Conservation (phyloP, 2,329 filamentous ascomycete species). For the Cadophora gregata region DNA sequence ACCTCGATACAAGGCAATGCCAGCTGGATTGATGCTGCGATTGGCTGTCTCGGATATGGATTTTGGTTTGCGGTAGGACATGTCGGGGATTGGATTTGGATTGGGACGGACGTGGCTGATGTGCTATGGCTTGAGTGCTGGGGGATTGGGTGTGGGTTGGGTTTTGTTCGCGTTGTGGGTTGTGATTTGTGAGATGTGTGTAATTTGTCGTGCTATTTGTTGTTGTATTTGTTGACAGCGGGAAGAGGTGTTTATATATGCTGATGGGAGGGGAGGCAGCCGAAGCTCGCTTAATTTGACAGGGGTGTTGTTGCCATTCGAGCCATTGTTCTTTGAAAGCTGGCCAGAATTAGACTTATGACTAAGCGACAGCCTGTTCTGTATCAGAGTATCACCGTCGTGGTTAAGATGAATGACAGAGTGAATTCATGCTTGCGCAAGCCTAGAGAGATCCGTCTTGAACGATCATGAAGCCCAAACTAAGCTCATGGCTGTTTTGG, state of each 20-base stretch:
- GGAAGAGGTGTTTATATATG: neutral
- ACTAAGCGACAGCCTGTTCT: neutral
- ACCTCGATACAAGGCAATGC: neutral
- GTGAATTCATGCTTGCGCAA: neutral
- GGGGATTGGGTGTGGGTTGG: neutral
- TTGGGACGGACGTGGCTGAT: neutral
- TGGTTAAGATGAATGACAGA: neutral
- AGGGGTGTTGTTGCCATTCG: neutral
- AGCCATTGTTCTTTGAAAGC: neutral
- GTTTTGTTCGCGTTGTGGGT: neutral
- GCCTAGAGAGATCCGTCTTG: neutral
- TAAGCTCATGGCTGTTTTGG: too few relatives aligned
- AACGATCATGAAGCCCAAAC: too few relatives aligned
- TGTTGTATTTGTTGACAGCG: neutral
- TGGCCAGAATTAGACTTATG: neutral
- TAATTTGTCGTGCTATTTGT: neutral
- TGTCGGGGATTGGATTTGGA: too few relatives aligned
- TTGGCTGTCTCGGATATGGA: constrained; percentile 5
- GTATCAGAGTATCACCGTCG: neutral
- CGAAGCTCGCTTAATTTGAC: neutral
- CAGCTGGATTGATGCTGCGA: neutral
- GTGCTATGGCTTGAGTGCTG: neutral
- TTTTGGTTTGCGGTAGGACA: neutral
- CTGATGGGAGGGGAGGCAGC: too few relatives aligned
- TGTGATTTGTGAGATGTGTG: neutral